Evolutionary conservation across 441 rosid species (phyloP).

Genomic region (Lepidium campestre): DNA sequence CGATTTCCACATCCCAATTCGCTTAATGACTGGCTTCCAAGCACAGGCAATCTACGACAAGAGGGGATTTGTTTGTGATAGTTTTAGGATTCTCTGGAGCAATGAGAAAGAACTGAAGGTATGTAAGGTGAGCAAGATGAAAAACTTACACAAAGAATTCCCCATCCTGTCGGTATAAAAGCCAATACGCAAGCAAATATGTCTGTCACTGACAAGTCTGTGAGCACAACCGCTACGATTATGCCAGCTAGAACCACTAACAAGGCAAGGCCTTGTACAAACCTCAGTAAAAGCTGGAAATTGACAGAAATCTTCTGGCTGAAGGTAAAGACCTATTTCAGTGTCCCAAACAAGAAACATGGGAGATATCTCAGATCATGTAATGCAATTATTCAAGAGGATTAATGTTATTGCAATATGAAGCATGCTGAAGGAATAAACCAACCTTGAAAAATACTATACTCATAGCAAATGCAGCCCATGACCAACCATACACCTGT

Average conservation of each 20-base stretch:
- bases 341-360: not conserved
- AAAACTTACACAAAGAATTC: slow-evolving; percentile 74
- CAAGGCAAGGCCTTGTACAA: slow-evolving; percentile 81
- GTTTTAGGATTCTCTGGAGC: not conserved
- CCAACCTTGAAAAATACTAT: slow-evolving; percentile 85
- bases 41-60: slow-evolving; percentile 74
- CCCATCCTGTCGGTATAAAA: slow-evolving; percentile 97
- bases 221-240: slow-evolving; percentile 51
- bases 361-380: slow-evolving; percentile 8
- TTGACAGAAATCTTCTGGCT: slow-evolving; percentile 98
- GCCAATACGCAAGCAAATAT: slow-evolving; percentile 83
- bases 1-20: slow-evolving; percentile 81
- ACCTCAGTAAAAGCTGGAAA: slow-evolving; percentile 88
- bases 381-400: not conserved
- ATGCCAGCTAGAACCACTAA: slow-evolving; percentile 80
- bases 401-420: not conserved
- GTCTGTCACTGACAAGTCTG: slow-evolving; percentile 50
- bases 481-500: slow-evolving; percentile 86
- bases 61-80: not conserved
- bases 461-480: slow-evolving; percentile 68
- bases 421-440: not conserved
- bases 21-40: slow-evolving; percentile 92
- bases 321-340: slow-evolving; percentile 85
- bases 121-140: not conserved
- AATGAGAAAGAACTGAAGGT: not conserved